Base-by-base conservation (phyloP, 805 yeast genomes). In the Hanseniaspora valbyensis region DNA sequence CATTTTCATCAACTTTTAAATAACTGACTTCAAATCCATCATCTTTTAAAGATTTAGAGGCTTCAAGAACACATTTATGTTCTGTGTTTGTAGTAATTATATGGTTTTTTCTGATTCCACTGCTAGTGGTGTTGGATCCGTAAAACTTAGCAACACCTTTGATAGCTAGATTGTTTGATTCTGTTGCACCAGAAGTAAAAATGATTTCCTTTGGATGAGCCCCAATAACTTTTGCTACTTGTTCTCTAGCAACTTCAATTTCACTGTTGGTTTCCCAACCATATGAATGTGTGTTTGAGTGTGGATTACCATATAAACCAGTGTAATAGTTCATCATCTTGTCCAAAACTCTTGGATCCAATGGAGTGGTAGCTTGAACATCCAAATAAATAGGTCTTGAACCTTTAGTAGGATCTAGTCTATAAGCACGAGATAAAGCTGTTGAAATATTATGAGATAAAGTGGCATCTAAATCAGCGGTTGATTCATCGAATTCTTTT, bases 191-290 rank as follows among this genome's bases (percentile, higher is more conserved):
- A 1, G 94, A 82, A 0, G 97, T 92, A 71, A 92, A 89, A 43
- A 92, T 83, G 59, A 92, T 92, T 69, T 92, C 98, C 69, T 90
- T 90, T 50, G 97, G 85, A 64, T 92, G 95, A 30, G 98, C 98
- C 28, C 79, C 77, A 59, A 92, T 87, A 49, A 92, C 76, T 28
- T 73, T 72, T 2, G 98, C 97, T 49, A 92, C 72, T 59, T 90
- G 75, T 49, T 70, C 73, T 60, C 99, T 77, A 5, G 98, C 95
- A 45, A 70, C 69, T 62, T 92, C 98, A 16, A 92, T 92, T 53
- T 82, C 95, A 55, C 76, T 77, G 53, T 90, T 96, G 2, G 98
- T 85, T 69, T 92, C 99, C 99, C 99, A 92, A 32, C 99, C 99
- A 64, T 90, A 92, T 5, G 95, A 77, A 64, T 92, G 99, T 2